These are phyloP conservation scores for Lathyrus tuberosus DNA, from an alignment of 306 rosid genomes.

Conservation along the genomic window DNA sequence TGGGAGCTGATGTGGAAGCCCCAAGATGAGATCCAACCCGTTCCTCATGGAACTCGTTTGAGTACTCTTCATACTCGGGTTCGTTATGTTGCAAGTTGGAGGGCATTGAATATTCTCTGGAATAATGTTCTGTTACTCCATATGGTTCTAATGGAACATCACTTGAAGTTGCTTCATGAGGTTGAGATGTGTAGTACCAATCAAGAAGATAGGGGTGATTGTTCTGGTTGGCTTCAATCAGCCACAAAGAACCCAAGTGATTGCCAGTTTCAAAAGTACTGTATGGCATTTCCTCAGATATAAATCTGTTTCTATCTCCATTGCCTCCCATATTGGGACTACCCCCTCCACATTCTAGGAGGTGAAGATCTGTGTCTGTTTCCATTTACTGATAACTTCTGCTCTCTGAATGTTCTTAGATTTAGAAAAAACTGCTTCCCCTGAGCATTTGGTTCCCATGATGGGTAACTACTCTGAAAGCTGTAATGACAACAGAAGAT, in stretches of 20 bases:
- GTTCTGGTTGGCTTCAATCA: constrained; percentile 56
- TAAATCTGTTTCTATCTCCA: constrained; percentile 50
- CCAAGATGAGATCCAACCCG: constrained; percentile 56
- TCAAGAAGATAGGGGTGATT: constrained; percentile 78
- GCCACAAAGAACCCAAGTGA: constrained; percentile 64
- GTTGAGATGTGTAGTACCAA: constrained; percentile 70
- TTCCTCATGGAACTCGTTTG: constrained; percentile 40
- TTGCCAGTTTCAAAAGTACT: constrained; percentile 47
- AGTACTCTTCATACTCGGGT: constrained; percentile 47
- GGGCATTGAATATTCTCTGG: constrained; percentile 58
- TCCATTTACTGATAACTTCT: constrained; percentile 54
- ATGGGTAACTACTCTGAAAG: constrained; percentile 78
- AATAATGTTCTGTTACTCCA: constrained; percentile 45
- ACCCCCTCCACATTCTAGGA: constrained; percentile 52
- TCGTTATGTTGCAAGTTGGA: constrained; percentile 45
- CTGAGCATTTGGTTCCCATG: constrained; percentile 78
- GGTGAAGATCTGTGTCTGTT: constrained; percentile 49
- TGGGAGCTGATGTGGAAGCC: constrained; percentile 72
- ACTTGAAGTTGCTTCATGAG: constrained; percentile 37
- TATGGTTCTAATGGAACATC: constrained; percentile 47
- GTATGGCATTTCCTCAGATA: constrained; percentile 51
- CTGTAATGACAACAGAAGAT: constrained; percentile 53
- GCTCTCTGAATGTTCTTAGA: constrained; percentile 67
- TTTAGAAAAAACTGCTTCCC: constrained; percentile 66
- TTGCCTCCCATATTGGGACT: constrained; percentile 48